Percentiles rank a stretch among this genome's conserved stretches.
Evolutionary conservation across 2,329 filamentous ascomycete genomes (phyloP).

Genomic region (Coniochaeta ligniaria): DNA sequence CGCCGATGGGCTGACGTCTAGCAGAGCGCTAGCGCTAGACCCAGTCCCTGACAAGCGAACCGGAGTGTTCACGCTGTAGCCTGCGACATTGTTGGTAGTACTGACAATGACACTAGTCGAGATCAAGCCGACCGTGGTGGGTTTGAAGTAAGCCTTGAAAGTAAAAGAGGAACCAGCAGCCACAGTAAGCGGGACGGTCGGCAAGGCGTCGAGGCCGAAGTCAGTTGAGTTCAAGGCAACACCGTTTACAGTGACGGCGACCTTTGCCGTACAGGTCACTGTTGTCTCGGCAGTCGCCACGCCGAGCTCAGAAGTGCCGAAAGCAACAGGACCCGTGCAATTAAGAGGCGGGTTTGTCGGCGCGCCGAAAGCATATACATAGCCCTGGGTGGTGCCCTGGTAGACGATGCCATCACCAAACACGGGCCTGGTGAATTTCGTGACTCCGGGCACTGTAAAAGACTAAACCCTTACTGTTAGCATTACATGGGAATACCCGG

Average conservation of each 20-base stretch:
- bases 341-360: conserved; percentile 46
- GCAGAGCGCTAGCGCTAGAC: conserved; percentile 34
- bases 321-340: conserved; percentile 40
- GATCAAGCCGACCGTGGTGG: conserved; percentile 36
- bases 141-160: conserved; percentile 36
- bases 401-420: conserved; percentile 51
- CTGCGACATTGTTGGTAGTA: conserved; percentile 36
- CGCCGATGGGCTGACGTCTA: conserved; percentile 38
- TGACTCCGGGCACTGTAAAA: conserved; percentile 43
- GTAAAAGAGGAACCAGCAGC: conserved; percentile 30
- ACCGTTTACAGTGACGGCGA: conserved; percentile 31
- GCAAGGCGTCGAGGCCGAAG: conserved; percentile 24
- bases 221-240: conserved; percentile 28
- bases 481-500: too few relatives aligned
- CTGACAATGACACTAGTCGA: conserved; percentile 39
- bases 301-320: conserved; percentile 36
- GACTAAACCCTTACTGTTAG: too few relatives aligned
- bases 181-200: conserved; percentile 23
- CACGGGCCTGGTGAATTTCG: conserved; percentile 50
- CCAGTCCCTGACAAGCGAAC: conserved; percentile 42
- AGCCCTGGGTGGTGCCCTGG: conserved; percentile 42
- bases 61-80: conserved; percentile 38
- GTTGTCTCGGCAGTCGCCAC: conserved; percentile 20
- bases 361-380: conserved; percentile 47
- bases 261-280: conserved; percentile 41